phyloP scores from a whole-genome alignment of 2,329 filamentous ascomycete genomes.

The Talaromyces verruculosus region DNA sequence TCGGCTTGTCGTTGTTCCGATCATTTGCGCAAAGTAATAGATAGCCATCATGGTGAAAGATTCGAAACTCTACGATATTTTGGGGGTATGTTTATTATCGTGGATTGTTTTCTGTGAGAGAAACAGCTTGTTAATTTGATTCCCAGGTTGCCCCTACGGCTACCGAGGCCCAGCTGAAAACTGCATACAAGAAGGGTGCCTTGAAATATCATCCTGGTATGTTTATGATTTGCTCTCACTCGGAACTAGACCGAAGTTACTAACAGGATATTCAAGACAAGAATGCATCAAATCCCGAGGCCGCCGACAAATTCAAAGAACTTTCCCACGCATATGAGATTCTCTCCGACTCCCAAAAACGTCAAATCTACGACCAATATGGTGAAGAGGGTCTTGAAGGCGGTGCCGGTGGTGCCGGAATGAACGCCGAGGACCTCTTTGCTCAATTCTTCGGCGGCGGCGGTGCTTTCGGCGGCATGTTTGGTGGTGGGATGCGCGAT shows the following conservation, averaged over 20 bases:
- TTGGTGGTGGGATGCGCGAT: constrained; percentile 73
- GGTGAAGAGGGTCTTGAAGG: constrained; percentile 91
- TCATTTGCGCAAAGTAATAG: constrained; percentile 39
- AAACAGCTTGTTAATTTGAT: background rate
- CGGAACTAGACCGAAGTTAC: background rate
- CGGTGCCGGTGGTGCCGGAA: constrained; percentile 75
- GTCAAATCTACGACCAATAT: constrained; percentile 91
- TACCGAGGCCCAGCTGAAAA: constrained; percentile 84
- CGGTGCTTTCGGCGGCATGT: constrained; percentile 73
- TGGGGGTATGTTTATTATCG: constrained; percentile 44
- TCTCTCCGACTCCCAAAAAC: constrained; percentile 88
- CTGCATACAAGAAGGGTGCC: constrained; percentile 90
- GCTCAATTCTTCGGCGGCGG: constrained; percentile 91
- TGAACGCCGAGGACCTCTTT: constrained; percentile 95
- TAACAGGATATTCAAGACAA: constrained; percentile 64
- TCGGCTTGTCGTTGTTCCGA: background rate
- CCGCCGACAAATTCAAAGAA: constrained; percentile 98
- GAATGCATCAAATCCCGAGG: constrained; percentile 88
- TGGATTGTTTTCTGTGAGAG: background rate
- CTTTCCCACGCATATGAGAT: constrained; percentile 94
- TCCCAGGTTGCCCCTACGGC: constrained; percentile 72
- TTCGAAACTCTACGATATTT: constrained; percentile 50
- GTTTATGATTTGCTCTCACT: constrained; percentile 38
- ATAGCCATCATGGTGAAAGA: constrained; percentile 52
- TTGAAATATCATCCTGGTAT: constrained; percentile 87